Base-by-base conservation (phyloP, 768 basidiomycete genomes). In the Boletus subcaerulescens region DNA sequence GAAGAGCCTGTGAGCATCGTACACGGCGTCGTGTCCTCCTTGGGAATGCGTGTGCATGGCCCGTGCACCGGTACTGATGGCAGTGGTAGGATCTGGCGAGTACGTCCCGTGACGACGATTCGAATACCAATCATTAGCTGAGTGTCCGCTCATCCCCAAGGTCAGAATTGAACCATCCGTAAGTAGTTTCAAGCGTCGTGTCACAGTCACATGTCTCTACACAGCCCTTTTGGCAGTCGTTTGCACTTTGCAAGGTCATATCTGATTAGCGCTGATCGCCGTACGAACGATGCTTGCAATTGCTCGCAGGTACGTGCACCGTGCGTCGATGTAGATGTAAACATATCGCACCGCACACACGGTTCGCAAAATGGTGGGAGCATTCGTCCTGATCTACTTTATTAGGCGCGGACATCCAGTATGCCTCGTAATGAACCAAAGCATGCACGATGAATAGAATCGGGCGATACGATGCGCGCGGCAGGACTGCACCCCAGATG, bases 381-480 rank as follows among this genome's bases (percentile, higher is more conserved):
- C 20, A 20, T 20, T 3, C 22, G 22, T 22, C 22, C 22, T 22
- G 22, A 22, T 22, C 22, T 2, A 22, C 22, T 22, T 22, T 22
- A 22, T 22, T 3, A 22, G 22, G 22, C 22, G 22, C 22, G 22
- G 22, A 22, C 22, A 22, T 22, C 22, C 3, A 22, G 22, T 24
- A 5, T 24, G 24, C 5, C 24, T 6, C 24, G 24, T 24, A 6
- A 24, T 24, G 24, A 24, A 24, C 24, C 24, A 24, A 24, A 4
- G 24, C 24, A 24, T 24, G 24, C 35, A 29, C 22, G 38, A n/a
- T 5, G 15, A 24, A 40, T 68, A 95, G 96, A 98, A 74, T 99
- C 96, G 17, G 97, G 97, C 41, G 97, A 99, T 65, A 99, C 97
- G 9, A 99, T 99, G 97, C 91, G 96, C 32, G 97, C 96, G 24